phyloP scores from a whole-genome alignment of 257 asterid species.

The Striga asiatica region DNA sequence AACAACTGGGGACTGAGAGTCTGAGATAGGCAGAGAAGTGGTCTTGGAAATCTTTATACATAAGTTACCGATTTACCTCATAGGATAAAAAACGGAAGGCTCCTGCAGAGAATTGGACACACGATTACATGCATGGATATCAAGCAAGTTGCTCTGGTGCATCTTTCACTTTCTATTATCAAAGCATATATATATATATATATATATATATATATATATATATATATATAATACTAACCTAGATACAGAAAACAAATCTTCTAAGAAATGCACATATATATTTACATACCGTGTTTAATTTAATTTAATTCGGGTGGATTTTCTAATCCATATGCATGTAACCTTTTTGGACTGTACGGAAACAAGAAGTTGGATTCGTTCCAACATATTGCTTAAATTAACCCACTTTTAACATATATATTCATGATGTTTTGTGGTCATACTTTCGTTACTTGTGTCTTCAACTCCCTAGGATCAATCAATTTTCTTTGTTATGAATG shows the following conservation, averaged over 20 bases:
- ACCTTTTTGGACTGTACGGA: slow-evolving; percentile 4
- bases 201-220: neutral
- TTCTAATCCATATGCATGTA: slow-evolving; percentile 2
- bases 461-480: neutral
- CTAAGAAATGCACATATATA: too few species aligned
- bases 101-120: slow-evolving; percentile 2
- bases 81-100: neutral
- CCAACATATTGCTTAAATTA: neutral
- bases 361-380: neutral
- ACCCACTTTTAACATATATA: neutral
- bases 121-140: neutral
- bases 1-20: neutral
- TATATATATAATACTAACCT: slow-evolving; percentile 6
- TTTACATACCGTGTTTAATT: too few species aligned
- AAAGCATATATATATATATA: neutral
- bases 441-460: neutral
- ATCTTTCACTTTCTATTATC: neutral
- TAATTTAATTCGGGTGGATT: neutral
- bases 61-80: slow-evolving; percentile 5
- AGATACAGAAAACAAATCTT: too few species aligned
- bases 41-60: neutral
- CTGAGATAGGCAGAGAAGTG: neutral
- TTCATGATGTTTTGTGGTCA: slow-evolving; percentile 1
- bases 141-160: neutral
- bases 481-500: neutral